Conservation (phyloP, 192 early-diverging fungal genomes). For the Radiomyces spectabilis region DNA sequence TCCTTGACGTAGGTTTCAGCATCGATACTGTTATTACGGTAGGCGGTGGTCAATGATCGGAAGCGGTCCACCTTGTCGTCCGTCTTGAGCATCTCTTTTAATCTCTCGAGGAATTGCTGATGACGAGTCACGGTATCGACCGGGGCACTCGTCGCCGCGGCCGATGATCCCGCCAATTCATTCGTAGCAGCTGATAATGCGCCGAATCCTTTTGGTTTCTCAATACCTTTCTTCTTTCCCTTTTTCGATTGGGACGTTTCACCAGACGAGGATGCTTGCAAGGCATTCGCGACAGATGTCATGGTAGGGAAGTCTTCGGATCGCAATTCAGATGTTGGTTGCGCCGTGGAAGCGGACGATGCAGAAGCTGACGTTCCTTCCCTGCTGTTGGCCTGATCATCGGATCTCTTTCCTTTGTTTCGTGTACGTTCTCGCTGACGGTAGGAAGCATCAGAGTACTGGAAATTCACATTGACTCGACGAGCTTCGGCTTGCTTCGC, state of each 20-base stretch:
- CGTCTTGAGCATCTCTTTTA: conserved; percentile 24
- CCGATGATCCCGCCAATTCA: too few relatives aligned
- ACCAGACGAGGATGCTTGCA: background rate
- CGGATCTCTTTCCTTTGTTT: too few relatives aligned
- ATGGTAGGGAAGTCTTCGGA: conserved; percentile 15
- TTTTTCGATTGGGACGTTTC: background rate
- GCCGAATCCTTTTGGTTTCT: conserved; percentile 6
- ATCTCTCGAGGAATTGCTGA: conserved; percentile 28
- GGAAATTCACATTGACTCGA: conserved; percentile 24
- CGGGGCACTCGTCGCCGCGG: background rate
- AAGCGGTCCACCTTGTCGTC: conserved; percentile 35
- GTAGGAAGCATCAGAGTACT: conserved; percentile 8
- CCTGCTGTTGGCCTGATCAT: conserved; percentile 2
- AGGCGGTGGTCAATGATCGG: conserved; percentile 38
- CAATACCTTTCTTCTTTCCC: background rate
- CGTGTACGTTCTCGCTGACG: background rate
- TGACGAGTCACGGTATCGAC: conserved; percentile 8
- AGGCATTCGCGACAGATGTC: background rate
- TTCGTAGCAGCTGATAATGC: background rate
- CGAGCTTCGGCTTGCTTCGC: conserved; percentile 26
- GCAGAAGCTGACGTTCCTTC: background rate
- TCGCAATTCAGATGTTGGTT: background rate
- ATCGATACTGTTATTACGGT: conserved; percentile 33
- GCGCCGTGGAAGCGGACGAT: background rate
- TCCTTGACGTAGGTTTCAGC: conserved; percentile 33